A percentile compares a stretch with the other conserved stretches of the same genome.
These are phyloP conservation scores for Pleurotus eryngii DNA, from an alignment of 768 basidiomycete species.

Conservation along the genomic window DNA sequence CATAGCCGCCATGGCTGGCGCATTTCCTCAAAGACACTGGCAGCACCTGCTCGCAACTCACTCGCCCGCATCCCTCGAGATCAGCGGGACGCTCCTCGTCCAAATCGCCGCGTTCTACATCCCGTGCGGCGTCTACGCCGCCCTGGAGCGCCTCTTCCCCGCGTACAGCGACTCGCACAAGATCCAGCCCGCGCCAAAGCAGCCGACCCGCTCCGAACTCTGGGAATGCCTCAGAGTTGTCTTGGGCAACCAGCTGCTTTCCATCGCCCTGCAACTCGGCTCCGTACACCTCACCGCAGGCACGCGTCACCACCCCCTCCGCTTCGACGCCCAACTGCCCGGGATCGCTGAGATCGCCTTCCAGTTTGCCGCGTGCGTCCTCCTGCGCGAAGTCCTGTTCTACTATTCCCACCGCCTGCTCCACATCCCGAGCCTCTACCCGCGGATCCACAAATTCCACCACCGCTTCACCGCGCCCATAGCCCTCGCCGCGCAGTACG, in stretches of 20 bases:
- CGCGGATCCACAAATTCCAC: slow-evolving; percentile 24
- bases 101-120: slow-evolving; percentile 24
- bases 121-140: slow-evolving; percentile 17
- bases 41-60: slow-evolving; percentile 5
- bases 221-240: slow-evolving; percentile 21
- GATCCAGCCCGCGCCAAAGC: slow-evolving; percentile 22
- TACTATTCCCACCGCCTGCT: slow-evolving; percentile 27
- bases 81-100: slow-evolving; percentile 18
- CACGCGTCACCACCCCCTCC: slow-evolving; percentile 3
- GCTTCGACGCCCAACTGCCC: slow-evolving; percentile 19
- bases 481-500: slow-evolving; percentile 27
- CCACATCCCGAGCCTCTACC: slow-evolving; percentile 23
- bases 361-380: slow-evolving; percentile 15
- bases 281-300: slow-evolving; percentile 6
- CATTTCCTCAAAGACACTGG: background rate
- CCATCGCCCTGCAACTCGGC: slow-evolving; percentile 15
- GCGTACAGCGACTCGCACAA: slow-evolving; percentile 21
- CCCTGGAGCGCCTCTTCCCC: slow-evolving; percentile 18
- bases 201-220: slow-evolving; percentile 19
- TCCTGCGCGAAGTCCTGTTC: slow-evolving; percentile 26
- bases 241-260: slow-evolving; percentile 20
- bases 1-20: no score
- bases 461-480: slow-evolving; percentile 30
- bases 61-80: slow-evolving; percentile 17
- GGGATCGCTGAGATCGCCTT: slow-evolving; percentile 11